Evolutionary conservation across 2,329 filamentous ascomycete genomes (phyloP).

Genomic region (Fusarium udum): DNA sequence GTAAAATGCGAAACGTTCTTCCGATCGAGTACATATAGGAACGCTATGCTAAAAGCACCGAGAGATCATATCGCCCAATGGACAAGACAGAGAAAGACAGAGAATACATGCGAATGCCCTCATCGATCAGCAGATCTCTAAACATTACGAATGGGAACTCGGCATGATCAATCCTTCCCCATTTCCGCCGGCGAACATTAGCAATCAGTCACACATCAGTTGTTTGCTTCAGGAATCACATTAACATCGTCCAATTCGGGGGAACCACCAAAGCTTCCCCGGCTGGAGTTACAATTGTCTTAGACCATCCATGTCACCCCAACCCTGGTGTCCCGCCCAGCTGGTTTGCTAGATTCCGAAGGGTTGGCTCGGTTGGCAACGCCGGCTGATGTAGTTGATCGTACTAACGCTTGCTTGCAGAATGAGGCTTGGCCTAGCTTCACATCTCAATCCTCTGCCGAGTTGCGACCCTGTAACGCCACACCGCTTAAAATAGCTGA

Average conservation of each 20-base stretch:
- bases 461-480: conserved; percentile 10
- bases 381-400: conserved; percentile 18
- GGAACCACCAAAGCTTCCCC: conserved; percentile 33
- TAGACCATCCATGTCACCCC: conserved; percentile 20
- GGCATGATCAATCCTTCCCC: not conserved
- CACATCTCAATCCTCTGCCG: conserved; percentile 21
- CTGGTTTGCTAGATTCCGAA: conserved; percentile 39
- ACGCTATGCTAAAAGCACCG: not conserved
- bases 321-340: conserved; percentile 28
- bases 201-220: not conserved
- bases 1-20: not conserved
- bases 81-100: not conserved
- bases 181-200: not conserved
- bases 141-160: not conserved
- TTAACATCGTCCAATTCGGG: conserved; percentile 9
- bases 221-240: not conserved
- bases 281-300: conserved; percentile 18
- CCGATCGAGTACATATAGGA: not conserved
- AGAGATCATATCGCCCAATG: not conserved
- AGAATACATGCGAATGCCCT: not conserved
- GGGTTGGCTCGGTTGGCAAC: conserved; percentile 36
- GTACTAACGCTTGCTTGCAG: conserved; percentile 31
- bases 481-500: conserved; percentile 24
- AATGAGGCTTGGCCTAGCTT: conserved; percentile 20
- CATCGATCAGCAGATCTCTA: not conserved